A percentile compares a stretch with the other conserved stretches of the same genome.
Evolutionary conservation across 225 moss, liverwort and hornwort species (phyloP).

Genomic region (Marchantia polymorpha): DNA sequence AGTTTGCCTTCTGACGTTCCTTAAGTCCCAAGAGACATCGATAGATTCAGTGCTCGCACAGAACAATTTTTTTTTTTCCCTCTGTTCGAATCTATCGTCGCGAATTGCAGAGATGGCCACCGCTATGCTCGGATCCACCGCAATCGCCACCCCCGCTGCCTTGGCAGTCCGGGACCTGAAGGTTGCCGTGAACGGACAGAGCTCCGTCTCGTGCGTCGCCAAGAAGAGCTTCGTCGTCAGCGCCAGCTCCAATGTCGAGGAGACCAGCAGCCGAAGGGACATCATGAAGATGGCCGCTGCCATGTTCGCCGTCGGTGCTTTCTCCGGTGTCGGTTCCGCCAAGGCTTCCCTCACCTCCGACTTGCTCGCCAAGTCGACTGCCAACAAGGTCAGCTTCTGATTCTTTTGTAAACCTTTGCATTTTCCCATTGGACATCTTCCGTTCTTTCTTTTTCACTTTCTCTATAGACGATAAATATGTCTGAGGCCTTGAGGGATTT

Average conservation of each 20-base stretch:
- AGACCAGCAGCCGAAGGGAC: constrained; percentile 38
- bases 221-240: constrained; percentile 35
- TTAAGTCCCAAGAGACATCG: not conserved
- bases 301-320: constrained; percentile 36
- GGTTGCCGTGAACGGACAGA: constrained; percentile 18
- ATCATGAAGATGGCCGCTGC: constrained; percentile 49
- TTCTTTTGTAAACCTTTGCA: too few species aligned
- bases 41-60: not conserved
- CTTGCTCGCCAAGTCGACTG: constrained; percentile 41
- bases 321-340: constrained; percentile 41
- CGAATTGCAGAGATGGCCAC: constrained; percentile 37
- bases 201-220: constrained; percentile 20
- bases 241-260: constrained; percentile 34
- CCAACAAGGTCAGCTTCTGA: constrained; percentile 43
- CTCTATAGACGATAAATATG: too few species aligned
- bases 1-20: not conserved
- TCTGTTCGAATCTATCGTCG: not conserved
- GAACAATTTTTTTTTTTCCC: not conserved
- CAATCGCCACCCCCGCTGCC: constrained; percentile 39
- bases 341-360: constrained; percentile 46
- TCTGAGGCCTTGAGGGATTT: too few species aligned
- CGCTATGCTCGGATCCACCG: constrained; percentile 33
- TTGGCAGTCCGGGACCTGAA: constrained; percentile 51
- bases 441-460: too few species aligned
- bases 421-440: too few species aligned